These are phyloP conservation scores for Phytophthora pinifolia DNA, from an alignment of 352 stramenopile genomes.

Conservation along the genomic window DNA sequence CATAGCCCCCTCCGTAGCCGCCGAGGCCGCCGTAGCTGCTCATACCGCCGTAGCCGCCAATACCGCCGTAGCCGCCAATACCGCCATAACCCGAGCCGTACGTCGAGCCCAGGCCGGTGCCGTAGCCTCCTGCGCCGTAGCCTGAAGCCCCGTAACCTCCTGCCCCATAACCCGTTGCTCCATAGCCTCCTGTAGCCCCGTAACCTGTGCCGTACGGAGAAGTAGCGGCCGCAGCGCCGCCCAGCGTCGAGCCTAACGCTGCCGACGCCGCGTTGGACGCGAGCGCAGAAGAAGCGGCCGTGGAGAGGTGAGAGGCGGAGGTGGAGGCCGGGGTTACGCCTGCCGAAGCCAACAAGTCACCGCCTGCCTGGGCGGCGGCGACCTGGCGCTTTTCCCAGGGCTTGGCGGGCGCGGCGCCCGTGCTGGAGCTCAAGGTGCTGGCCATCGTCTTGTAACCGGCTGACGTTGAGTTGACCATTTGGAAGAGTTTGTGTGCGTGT, in stretches of 20 bases:
- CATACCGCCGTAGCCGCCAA: conserved; percentile 29
- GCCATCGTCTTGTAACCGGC: conserved; percentile 18
- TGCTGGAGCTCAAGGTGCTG: conserved; percentile 28
- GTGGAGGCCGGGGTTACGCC: conserved; percentile 20
- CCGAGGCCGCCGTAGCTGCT: conserved; percentile 38
- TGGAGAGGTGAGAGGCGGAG: conserved; percentile 11
- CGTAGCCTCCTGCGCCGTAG: conserved; percentile 27
- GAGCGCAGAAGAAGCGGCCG: conserved; percentile 8
- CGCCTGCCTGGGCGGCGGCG: conserved; percentile 22
- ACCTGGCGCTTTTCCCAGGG: conserved; percentile 49
- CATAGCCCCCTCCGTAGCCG: conserved; percentile 36
- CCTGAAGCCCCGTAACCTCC: conserved; percentile 29
- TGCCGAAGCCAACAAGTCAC: conserved; percentile 17
- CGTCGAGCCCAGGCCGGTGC: conserved; percentile 21
- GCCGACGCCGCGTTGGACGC: conserved; percentile 5
- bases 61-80: conserved; percentile 31
- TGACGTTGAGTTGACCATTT: conserved; percentile 1
- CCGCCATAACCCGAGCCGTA: conserved; percentile 35
- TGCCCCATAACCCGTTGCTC: conserved; percentile 28
- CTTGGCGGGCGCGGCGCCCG: conserved; percentile 33
- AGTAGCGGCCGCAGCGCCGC: neutral
- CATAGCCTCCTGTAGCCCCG: conserved; percentile 18
- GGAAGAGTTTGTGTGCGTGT: no score
- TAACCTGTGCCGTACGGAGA: conserved; percentile 15
- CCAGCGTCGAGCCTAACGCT: conserved; percentile 4